Conservation (phyloP, 768 basidiomycete genomes). For the Russula emetica region DNA sequence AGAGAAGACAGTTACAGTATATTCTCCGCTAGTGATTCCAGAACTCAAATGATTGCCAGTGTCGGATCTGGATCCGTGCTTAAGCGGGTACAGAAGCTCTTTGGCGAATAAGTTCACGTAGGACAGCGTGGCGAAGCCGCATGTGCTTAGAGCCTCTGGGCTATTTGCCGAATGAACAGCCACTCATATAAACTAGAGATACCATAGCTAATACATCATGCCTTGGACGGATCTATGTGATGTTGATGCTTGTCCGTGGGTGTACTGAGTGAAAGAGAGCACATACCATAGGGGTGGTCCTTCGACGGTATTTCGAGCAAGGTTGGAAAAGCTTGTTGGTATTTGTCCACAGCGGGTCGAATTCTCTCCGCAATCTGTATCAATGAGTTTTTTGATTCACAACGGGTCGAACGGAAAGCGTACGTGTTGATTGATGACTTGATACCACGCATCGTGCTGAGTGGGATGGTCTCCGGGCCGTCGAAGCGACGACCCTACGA, state of each 20-base stretch:
- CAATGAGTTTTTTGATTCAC: conserved; percentile 11
- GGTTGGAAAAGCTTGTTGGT: conserved; percentile 94
- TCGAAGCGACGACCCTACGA: too few relatives aligned
- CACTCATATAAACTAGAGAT: conserved; percentile 11
- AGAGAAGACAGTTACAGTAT: too few relatives aligned
- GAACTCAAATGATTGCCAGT: too few relatives aligned
- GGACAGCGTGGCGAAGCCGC: neutral
- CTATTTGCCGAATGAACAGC: neutral
- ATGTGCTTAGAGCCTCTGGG: neutral
- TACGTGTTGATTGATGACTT: conserved; percentile 95
- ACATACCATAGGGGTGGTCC: conserved; percentile 93
- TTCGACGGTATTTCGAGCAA: conserved; percentile 97
- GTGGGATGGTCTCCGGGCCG: too few relatives aligned
- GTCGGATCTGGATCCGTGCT: conserved; percentile 54
- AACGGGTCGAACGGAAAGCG: conserved; percentile 33
- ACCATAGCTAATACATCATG: conserved; percentile 32
- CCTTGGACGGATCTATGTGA: conserved; percentile 82
- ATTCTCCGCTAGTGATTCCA: too few relatives aligned
- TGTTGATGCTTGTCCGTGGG: conserved; percentile 26
- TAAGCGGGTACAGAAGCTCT: conserved; percentile 94
- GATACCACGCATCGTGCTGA: too few relatives aligned
- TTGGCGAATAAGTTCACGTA: conserved; percentile 66
- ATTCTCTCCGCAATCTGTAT: conserved; percentile 94
- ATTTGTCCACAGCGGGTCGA: conserved; percentile 88
- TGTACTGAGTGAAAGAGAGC: conserved; percentile 11